A percentile compares a stretch with the other conserved stretches of the same genome.
phyloP scores from a whole-genome alignment of 768 basidiomycete species.

The Auricularia cornea region DNA sequence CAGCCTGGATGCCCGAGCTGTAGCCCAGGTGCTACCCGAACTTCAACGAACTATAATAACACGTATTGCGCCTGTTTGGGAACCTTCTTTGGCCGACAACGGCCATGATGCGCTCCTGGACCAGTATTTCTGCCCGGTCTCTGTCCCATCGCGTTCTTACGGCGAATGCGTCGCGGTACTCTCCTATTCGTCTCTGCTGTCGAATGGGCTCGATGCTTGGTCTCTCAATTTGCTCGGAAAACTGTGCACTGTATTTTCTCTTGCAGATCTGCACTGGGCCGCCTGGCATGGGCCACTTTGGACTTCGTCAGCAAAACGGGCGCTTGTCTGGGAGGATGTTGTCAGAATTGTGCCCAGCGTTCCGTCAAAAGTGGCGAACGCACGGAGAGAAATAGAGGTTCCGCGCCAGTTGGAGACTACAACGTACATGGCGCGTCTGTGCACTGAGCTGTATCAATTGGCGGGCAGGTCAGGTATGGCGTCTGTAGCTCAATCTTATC shows the following conservation, averaged over 20 bases:
- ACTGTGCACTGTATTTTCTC: conserved; percentile 54
- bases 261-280: conserved; percentile 56
- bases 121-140: conserved; percentile 71
- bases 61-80: conserved; percentile 65
- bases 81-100: conserved; percentile 41
- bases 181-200: conserved; percentile 59
- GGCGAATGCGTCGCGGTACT: conserved; percentile 42
- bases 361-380: conserved; percentile 75
- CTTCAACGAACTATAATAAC: conserved; percentile 62
- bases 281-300: conserved; percentile 29
- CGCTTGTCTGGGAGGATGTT: conserved; percentile 65
- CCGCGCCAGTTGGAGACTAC: conserved; percentile 48
- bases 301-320: conserved; percentile 16
- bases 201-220: conserved; percentile 39
- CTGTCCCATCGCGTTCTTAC: conserved; percentile 39
- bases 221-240: conserved; percentile 44
- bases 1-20: conserved; percentile 19
- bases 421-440: conserved; percentile 46
- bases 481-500: neutral
- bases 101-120: conserved; percentile 39
- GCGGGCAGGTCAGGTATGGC: conserved; percentile 23
- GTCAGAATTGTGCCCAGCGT: conserved; percentile 56
- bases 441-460: conserved; percentile 44
- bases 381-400: conserved; percentile 26
- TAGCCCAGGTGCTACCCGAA: conserved; percentile 33